Evolutionary conservation across 2,329 filamentous ascomycete genomes (phyloP), one percentile per base, ranked within the genome.

Genomic region (Claviceps africana): DNA sequence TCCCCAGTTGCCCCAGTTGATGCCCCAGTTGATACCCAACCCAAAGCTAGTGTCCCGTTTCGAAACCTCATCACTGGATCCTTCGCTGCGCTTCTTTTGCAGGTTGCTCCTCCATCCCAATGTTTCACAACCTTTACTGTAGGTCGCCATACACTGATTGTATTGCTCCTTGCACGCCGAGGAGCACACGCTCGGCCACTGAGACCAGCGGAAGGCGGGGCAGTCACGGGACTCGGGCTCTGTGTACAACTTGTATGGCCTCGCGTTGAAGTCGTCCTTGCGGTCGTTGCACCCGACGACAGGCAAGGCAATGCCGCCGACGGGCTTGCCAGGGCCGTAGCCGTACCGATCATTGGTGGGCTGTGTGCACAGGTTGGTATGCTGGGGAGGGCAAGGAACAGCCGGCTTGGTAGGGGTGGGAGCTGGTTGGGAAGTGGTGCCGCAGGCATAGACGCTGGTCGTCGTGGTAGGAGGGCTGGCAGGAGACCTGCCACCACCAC

Each of bases 321-420:
- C 73, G 2, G 74, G 70, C 49, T 70, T 81, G 37, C 83, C 78
- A 1, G 83, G 81, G 1, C 78, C 81, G 61, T 89, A 91, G 50
- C 80, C 81, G 58, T 75, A 78, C 62, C 76, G 74, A 58, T 78
- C 76, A 66, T 68, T 74, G 50, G 67, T 64, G n/a, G 76, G 72
- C 64, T 79, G 74, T 37, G 62, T 66, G 70, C 76, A 79, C 59
- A 79, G 71, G 57, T 73, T 72, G 52, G 73, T 76, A 1, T 74
- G 70, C 35, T 71, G 63, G 2, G 76, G 72, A 50, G 71, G 66
- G 51, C 71, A 68, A 43, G 65, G 64, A 11, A 65, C 60, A 2
- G 61, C 58, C 8, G 64, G 58, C 3, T 61, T 63, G 45, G 62
- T 63, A 45, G 64, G 59, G 19, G 64, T 60, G 17, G 63, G 64